A percentile compares a stretch with the other conserved stretches of the same genome.
Conservation (phyloP, 129 eudicot genomes). For the Escallonia herrerae region DNA sequence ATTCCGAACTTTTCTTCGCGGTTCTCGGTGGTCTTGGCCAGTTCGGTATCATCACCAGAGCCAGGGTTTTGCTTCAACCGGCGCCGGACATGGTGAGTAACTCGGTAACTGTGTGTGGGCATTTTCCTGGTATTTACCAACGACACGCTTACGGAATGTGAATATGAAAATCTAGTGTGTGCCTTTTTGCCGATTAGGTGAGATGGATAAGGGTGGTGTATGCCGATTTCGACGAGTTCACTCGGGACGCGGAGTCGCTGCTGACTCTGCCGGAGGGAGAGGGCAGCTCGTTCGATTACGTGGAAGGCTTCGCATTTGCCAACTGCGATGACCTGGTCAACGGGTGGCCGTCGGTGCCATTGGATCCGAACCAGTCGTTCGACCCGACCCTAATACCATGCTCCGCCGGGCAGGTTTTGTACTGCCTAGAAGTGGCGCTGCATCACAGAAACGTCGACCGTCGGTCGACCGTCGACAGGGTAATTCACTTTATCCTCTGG, state of each 20-base stretch:
- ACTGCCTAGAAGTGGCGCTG: constrained; percentile 79
- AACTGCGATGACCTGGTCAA: constrained; percentile 83
- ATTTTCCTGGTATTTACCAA: not conserved
- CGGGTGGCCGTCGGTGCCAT: constrained; percentile 70
- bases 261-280: constrained; percentile 41
- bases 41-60: constrained; percentile 82
- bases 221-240: constrained; percentile 64
- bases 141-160: constrained; percentile 10
- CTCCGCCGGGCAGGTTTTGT: constrained; percentile 48
- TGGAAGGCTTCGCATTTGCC: constrained; percentile 81
- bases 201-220: constrained; percentile 94
- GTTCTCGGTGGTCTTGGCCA: constrained; percentile 97
- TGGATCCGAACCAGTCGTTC: constrained; percentile 35
- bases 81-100: constrained; percentile 75
- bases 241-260: constrained; percentile 75
- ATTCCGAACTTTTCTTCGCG: constrained; percentile 54
- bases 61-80: constrained; percentile 61
- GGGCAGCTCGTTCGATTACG: constrained; percentile 60
- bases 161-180: not conserved
- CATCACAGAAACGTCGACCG: constrained; percentile 46
- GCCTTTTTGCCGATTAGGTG: constrained; percentile 39
- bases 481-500: constrained; percentile 17
- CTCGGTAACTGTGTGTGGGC: not conserved
- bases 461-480: constrained; percentile 47
- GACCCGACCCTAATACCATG: constrained; percentile 49